These are phyloP conservation scores for Elaeis guineensis DNA, from an alignment of 176 grass and related monocot genomes.

Conservation along the genomic window DNA sequence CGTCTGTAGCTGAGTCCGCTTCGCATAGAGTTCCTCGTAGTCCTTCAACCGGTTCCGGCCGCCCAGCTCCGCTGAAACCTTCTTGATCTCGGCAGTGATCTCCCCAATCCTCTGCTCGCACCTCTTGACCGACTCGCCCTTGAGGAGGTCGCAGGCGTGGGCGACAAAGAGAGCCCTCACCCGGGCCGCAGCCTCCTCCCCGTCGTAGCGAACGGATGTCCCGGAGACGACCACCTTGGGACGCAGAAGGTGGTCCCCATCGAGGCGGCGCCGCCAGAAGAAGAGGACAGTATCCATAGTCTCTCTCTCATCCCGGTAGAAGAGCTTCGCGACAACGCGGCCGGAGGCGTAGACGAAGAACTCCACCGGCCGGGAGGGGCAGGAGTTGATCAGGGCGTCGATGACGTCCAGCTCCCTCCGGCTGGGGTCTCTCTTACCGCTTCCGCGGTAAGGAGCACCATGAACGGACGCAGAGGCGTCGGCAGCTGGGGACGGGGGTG, in stretches of 20 bases:
- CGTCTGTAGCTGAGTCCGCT: not conserved
- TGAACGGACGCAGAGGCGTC: no score
- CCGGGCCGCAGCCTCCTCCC: not conserved
- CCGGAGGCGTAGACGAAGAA: conserved; percentile 3
- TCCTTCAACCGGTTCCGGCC: not conserved
- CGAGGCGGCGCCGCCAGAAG: not conserved
- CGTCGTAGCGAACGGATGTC: not conserved
- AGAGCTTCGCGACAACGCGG: conserved; percentile 1
- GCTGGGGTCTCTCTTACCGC: no score
- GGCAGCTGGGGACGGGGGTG: no score
- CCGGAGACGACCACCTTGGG: not conserved
- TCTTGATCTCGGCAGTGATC: no score
- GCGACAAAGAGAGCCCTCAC: not conserved
- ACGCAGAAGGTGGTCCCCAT: not conserved
- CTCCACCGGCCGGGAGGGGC: not conserved
- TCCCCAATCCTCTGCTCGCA: not conserved
- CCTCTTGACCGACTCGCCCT: not conserved
- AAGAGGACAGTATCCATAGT: not conserved
- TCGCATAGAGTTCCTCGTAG: not conserved
- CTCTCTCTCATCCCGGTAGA: not conserved
- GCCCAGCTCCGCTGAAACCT: no score
- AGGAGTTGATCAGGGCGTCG: not conserved
- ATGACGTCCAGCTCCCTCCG: not conserved
- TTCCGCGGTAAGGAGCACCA: no score
- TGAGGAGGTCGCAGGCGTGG: not conserved